Percentiles rank a stretch among this genome's conserved stretches.
Evolutionary conservation across 1,139 yeast species (phyloP).

Genomic region (Pichia sp.): DNA sequence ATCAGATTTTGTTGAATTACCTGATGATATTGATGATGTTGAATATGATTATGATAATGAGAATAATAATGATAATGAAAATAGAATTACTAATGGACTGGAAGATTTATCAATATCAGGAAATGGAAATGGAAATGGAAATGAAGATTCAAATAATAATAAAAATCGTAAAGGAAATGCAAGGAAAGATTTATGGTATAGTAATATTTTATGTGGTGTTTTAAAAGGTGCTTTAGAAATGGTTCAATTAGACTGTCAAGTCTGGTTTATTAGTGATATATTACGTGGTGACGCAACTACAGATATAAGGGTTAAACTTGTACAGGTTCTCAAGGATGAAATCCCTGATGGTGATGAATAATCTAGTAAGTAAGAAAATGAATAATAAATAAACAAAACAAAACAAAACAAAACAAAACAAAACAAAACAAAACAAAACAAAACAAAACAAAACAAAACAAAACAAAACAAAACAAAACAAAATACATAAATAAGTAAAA

Average conservation of each 20-base stretch:
- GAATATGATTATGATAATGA: conserved; percentile 3
- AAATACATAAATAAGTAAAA: no score
- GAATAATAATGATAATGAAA: not conserved
- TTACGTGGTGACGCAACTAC: conserved; percentile 80
- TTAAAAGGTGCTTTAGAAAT: conserved; percentile 86
- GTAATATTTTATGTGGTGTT: conserved; percentile 85
- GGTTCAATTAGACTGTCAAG: conserved; percentile 93
- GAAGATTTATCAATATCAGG: no score
- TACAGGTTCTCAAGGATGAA: conserved; percentile 79
- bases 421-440: no score
- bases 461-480: no score
- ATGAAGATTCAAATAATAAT: not conserved
- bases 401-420: no score
- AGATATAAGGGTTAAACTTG: conserved; percentile 67
- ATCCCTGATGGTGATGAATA: conserved; percentile 95
- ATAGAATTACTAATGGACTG: not conserved
- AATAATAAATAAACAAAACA: no score
- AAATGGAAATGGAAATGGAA: not conserved
- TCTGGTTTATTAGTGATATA: conserved; percentile 69
- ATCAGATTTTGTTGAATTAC: conserved; percentile 91
- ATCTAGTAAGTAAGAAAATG: conserved; percentile 1
- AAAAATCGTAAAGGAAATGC: conserved; percentile 40
- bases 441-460: no score
- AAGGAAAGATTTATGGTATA: conserved; percentile 77
- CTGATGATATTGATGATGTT: conserved; percentile 38